These are phyloP conservation scores for Oryza glaberrima DNA, from an alignment of 176 grass and related monocot genomes.

Conservation along the genomic window DNA sequence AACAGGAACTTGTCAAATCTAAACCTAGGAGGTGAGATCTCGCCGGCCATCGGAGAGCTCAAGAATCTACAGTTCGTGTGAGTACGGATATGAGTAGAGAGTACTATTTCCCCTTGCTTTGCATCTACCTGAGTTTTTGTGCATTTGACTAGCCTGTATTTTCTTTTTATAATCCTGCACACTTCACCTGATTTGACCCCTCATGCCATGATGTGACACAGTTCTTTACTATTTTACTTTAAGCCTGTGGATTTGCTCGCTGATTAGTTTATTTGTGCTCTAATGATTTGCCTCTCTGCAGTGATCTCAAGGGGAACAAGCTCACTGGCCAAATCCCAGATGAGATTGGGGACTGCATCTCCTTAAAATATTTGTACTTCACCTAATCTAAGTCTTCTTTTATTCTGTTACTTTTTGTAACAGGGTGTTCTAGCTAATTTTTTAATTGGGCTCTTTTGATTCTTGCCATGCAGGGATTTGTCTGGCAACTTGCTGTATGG, in stretches of 20 bases:
- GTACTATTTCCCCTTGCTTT: constrained; percentile 20
- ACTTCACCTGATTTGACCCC: constrained; percentile 45
- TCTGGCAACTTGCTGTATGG: constrained; percentile 88
- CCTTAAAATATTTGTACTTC: constrained; percentile 82
- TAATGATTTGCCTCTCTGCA: constrained; percentile 57
- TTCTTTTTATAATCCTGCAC: constrained; percentile 41
- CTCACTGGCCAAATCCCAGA: constrained; percentile 96
- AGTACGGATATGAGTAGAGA: constrained; percentile 2
- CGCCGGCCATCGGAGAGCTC: constrained; percentile 76
- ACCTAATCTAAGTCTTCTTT: constrained; percentile 44
- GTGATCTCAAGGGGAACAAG: constrained; percentile 92
- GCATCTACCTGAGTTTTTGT: constrained; percentile 46
- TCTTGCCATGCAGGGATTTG: constrained; percentile 72
- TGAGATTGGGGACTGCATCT: constrained; percentile 91
- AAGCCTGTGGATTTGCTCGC: constrained; percentile 33
- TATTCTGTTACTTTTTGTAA: constrained; percentile 41
- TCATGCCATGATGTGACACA: constrained; percentile 45
- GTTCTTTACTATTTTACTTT: constrained; percentile 47
- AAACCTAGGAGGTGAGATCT: constrained; percentile 96
- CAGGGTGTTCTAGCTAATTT: constrained; percentile 35
- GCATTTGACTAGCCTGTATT: constrained; percentile 31
- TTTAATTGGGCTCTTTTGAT: constrained; percentile 22
- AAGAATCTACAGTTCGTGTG: constrained; percentile 80
- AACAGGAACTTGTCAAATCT: constrained; percentile 96
- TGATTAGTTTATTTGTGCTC: constrained; percentile 42